Percentiles rank a stretch among this genome's conserved stretches.
Conservation (phyloP, 2,329 filamentous ascomycete species). For the Fusarium avenaceum region DNA sequence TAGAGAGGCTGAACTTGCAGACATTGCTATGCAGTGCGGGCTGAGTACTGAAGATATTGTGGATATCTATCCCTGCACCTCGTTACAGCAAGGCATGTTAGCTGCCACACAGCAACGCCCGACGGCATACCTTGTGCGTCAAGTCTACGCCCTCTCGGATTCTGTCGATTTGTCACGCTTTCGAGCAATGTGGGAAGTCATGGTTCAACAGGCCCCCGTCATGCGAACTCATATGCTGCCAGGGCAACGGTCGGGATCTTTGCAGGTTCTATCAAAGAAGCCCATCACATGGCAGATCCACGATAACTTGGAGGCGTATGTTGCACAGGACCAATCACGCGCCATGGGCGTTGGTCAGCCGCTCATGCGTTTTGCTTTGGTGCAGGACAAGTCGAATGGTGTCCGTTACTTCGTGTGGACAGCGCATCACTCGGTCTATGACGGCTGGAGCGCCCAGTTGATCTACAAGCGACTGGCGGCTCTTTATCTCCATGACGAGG, state of each 20-base stretch:
- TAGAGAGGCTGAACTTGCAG: background rate
- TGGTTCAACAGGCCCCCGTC: background rate
- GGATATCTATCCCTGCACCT: constrained; percentile 14
- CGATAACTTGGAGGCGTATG: background rate
- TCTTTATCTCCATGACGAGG: background rate
- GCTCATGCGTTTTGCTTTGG: background rate
- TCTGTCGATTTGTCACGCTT: background rate
- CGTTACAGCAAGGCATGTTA: background rate
- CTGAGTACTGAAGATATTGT: constrained; percentile 3
- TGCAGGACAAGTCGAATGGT: background rate
- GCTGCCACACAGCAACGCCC: background rate
- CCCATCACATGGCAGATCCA: background rate
- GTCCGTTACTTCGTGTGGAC: constrained; percentile 1
- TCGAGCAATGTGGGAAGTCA: background rate
- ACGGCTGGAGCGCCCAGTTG: constrained; percentile 6
- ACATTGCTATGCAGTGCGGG: background rate
- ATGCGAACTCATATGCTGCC: background rate
- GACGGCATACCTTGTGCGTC: background rate
- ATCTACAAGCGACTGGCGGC: background rate
- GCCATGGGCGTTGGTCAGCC: background rate
- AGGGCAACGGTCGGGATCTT: background rate
- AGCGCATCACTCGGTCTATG: constrained; percentile 5
- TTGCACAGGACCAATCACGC: background rate
- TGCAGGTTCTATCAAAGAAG: background rate
- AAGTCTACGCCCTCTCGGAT: background rate